phyloP scores from a whole-genome alignment of 2,329 filamentous ascomycete species.

The Venturia effusa region DNA sequence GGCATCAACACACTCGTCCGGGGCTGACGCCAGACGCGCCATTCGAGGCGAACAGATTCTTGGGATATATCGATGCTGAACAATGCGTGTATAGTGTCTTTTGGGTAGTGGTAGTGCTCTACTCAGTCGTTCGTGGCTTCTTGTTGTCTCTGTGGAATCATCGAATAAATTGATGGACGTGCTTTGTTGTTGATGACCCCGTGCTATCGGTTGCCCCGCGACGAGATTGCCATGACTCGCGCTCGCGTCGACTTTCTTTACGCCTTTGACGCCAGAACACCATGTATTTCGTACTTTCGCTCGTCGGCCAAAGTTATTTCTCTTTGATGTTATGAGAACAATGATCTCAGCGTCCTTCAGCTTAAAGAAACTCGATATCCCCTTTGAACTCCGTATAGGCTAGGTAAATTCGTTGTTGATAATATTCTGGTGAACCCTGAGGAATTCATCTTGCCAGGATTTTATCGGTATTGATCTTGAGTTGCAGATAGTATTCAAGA shows the following conservation, averaged over 20 bases:
- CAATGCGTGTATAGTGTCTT: background rate
- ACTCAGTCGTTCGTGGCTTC: background rate
- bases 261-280: background rate
- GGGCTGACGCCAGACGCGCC: slow-evolving; percentile 61
- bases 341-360: too few species aligned
- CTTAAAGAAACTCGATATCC: too few species aligned
- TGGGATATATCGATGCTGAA: background rate
- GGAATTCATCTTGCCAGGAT: too few species aligned
- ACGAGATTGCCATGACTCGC: too few species aligned
- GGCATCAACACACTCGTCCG: slow-evolving; percentile 60
- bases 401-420: too few species aligned
- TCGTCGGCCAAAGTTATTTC: too few species aligned
- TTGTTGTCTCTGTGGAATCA: background rate
- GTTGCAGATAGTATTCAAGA: too few species aligned
- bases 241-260: background rate
- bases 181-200: background rate
- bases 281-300: background rate
- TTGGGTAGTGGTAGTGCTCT: background rate
- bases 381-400: too few species aligned
- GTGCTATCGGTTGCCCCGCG: background rate
- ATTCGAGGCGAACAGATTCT: slow-evolving; percentile 32
- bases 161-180: background rate
- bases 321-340: too few species aligned
- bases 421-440: too few species aligned
- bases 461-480: too few species aligned